Base-by-base conservation (phyloP, 192 early-diverging fungal species). In the Podochytrium sp. region DNA sequence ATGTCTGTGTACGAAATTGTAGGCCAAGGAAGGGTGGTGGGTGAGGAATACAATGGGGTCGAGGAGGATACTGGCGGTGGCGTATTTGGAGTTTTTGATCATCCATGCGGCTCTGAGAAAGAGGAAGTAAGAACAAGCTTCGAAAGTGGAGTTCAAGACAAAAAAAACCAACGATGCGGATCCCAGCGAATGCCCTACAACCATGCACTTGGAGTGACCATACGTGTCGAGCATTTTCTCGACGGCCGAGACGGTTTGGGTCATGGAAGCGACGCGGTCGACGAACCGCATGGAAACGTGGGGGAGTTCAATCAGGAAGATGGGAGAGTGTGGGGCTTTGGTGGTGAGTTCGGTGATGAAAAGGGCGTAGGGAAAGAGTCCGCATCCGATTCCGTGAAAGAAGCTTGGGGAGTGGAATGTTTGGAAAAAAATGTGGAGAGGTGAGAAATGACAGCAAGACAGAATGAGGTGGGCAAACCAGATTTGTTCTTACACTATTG, bases 131-230 rank as follows among this genome's bases (percentile, higher is more conserved):
- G 30, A 27, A 55, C 12, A 55, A n/a, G n/a, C n/a, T 0, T 55
- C 52, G 30, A 55, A 55, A 10, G 7, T 20, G 52, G 52, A 7
- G 23, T 23, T 55, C 23, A 20, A 47, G 20, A 47, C 7, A 47
- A 47, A 47, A 47, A 47, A 47, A 47, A 7, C 25, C 23, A 20
- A 55, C 52, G 52, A 55, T 41, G 83, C 84, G 4, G 90, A 87
- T 6, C 90, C 90, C 6, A 91, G 80, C 2, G 89, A 91, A 69
- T 92, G 90, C 3, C 84, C 87, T 27, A 92, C 83, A 67, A 90
- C 87, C 0, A 83, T 78, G 1, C 89, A 89, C 20, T 83, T 77
- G 14, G 71, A 32, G 63, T 81, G 83, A 0, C 77, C 78, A 58
- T 89, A 84, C 3, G 37, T 29, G 37, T 78, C 75, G 3, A 92